A percentile compares a stretch with the other conserved stretches of the same genome.
These are phyloP conservation scores for Gnomoniopsis smithogilvyi DNA, from an alignment of 2,329 filamentous ascomycete genomes.

Conservation along the genomic window DNA sequence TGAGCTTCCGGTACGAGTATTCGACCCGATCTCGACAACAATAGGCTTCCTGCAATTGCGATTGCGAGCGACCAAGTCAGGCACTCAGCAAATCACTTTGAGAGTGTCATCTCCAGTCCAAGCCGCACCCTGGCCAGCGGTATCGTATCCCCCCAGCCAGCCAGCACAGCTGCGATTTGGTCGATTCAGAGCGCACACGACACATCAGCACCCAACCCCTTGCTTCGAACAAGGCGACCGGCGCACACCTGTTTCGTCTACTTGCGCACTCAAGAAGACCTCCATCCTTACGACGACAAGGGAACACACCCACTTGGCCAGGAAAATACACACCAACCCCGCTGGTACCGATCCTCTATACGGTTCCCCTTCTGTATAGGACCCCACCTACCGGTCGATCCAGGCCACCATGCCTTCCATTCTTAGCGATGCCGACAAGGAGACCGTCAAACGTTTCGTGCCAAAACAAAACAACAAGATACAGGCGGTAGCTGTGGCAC, in stretches of 20 bases:
- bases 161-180: not conserved
- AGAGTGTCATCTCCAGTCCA: not conserved
- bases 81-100: slow-evolving; percentile 1
- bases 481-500: slow-evolving; percentile 88
- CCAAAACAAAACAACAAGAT: slow-evolving; percentile 97
- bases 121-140: not conserved
- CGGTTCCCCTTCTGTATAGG: slow-evolving; percentile 8
- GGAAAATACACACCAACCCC: slow-evolving; percentile 1
- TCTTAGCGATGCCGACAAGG: slow-evolving; percentile 89
- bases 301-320: not conserved
- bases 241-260: not conserved
- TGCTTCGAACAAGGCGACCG: not conserved
- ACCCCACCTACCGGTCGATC: slow-evolving; percentile 15
- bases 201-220: not conserved
- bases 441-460: slow-evolving; percentile 90
- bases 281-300: not conserved
- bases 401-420: slow-evolving; percentile 56
- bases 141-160: too few relatives aligned
- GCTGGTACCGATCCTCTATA: not conserved
- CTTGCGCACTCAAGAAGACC: slow-evolving; percentile 3
- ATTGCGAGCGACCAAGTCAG: not conserved
- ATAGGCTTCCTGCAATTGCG: not conserved
- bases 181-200: slow-evolving; percentile 5
- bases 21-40: not conserved
- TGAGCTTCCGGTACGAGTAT: slow-evolving; percentile 7